Conservation (phyloP, 2,329 filamentous ascomycete species). For the Colletotrichum plurivorum region DNA sequence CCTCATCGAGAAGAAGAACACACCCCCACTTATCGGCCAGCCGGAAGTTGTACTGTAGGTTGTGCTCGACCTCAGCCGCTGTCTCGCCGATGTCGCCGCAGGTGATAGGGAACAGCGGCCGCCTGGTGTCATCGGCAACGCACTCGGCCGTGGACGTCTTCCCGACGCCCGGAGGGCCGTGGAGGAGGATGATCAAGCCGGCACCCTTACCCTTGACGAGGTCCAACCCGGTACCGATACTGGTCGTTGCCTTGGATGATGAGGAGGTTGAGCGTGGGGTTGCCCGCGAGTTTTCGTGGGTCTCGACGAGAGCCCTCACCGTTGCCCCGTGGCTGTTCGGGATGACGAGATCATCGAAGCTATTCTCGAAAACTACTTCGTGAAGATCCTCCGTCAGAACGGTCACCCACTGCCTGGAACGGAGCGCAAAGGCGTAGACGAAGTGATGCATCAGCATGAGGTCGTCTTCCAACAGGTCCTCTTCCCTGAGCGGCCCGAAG, state of each 20-base stretch:
- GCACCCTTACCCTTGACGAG: conserved; percentile 37
- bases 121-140: neutral
- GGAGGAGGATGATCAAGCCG: conserved; percentile 11
- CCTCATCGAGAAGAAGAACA: conserved; percentile 23
- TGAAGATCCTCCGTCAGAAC: conserved; percentile 17
- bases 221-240: conserved; percentile 14
- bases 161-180: conserved; percentile 5
- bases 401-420: conserved; percentile 37
- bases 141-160: conserved; percentile 12
- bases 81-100: conserved; percentile 40
- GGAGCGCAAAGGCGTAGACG: conserved; percentile 37
- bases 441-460: conserved; percentile 26
- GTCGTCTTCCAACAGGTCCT: conserved; percentile 29
- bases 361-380: conserved; percentile 33
- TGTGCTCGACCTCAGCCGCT: conserved; percentile 34
- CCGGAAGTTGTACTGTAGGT: conserved; percentile 30
- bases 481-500: neutral
- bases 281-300: conserved; percentile 25
- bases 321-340: conserved; percentile 34
- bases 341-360: conserved; percentile 39
- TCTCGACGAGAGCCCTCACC: conserved; percentile 39
- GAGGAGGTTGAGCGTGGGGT: neutral
- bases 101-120: conserved; percentile 22
- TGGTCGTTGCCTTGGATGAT: neutral
- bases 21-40: conserved; percentile 40